phyloP scores from a whole-genome alignment of 768 basidiomycete genomes.

The Rhodotorula kratochvilovae region DNA sequence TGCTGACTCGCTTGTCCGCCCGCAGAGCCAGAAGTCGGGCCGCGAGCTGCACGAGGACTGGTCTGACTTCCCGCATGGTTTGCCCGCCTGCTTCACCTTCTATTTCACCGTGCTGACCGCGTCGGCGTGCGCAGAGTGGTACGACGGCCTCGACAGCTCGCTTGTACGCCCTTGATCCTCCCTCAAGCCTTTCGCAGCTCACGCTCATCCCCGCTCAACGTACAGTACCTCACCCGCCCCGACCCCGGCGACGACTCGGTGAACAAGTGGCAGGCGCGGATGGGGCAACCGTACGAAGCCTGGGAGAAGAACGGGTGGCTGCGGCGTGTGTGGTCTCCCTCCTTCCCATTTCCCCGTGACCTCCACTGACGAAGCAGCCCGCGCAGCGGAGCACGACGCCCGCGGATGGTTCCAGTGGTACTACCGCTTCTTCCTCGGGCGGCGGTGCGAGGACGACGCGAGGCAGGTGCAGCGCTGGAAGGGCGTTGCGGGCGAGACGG shows the following conservation, averaged over 20 bases:
- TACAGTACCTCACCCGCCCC: constrained; percentile 29
- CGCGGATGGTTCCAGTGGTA: constrained; percentile 36
- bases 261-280: constrained; percentile 22
- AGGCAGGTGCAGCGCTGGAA: constrained; percentile 25
- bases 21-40: constrained; percentile 8
- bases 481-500: constrained; percentile 17
- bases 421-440: constrained; percentile 30
- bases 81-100: background rate
- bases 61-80: constrained; percentile 18
- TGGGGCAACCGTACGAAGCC: constrained; percentile 26
- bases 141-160: constrained; percentile 13
- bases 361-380: background rate
- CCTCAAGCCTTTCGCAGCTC: background rate
- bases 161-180: constrained; percentile 3
- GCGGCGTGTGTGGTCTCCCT: background rate
- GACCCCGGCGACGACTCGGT: constrained; percentile 11
- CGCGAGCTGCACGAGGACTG: constrained; percentile 32
- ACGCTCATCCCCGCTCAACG: background rate
- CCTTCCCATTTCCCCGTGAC: background rate
- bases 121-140: constrained; percentile 7
- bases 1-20: background rate
- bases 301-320: constrained; percentile 35
- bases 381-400: constrained; percentile 21
- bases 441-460: constrained; percentile 25
- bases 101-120: too few species aligned